Evolutionary conservation across 805 yeast genomes (phyloP).

Genomic region (Wickerhamomyces chaumierensis): DNA sequence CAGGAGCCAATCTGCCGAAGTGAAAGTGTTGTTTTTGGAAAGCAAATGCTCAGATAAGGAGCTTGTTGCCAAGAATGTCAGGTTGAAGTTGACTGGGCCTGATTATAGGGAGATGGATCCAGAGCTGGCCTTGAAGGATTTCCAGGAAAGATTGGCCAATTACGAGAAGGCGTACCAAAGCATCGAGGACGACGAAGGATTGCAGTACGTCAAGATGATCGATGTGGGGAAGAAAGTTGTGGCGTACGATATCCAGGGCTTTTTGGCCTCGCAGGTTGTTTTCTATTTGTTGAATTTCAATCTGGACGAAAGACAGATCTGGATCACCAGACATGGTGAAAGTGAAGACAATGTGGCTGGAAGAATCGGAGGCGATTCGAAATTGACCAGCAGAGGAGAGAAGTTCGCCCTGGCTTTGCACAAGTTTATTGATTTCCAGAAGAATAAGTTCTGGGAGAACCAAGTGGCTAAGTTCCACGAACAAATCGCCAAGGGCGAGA

Average conservation of each 20-base stretch:
- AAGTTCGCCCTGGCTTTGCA: constrained; percentile 66
- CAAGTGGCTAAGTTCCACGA: constrained; percentile 44
- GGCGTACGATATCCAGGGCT: constrained; percentile 80
- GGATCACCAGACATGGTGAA: constrained; percentile 95
- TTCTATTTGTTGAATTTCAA: constrained; percentile 86
- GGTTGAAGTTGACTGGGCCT: constrained; percentile 84
- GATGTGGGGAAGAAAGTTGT: constrained; percentile 93
- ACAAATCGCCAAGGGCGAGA: constrained; percentile 22
- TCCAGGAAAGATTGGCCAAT: constrained; percentile 66
- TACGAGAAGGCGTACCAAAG: constrained; percentile 88
- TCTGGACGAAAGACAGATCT: constrained; percentile 78
- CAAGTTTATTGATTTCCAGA: constrained; percentile 61
- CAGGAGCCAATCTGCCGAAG: constrained; percentile 41
- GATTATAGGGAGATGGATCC: constrained; percentile 85
- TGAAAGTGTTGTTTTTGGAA: constrained; percentile 78
- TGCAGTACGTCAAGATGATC: constrained; percentile 89
- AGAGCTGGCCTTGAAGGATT: constrained; percentile 67
- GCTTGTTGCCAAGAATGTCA: constrained; percentile 73
- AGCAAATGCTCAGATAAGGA: constrained; percentile 75
- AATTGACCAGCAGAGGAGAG: constrained; percentile 66
- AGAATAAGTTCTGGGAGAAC: constrained; percentile 51
- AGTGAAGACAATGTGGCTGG: constrained; percentile 78
- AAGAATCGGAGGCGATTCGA: constrained; percentile 85
- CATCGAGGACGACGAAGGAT: constrained; percentile 62
- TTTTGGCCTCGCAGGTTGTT: constrained; percentile 85